phyloP scores from a whole-genome alignment of 108 stramenopile genomes.

The Nannochloropsis gaditana region DNA sequence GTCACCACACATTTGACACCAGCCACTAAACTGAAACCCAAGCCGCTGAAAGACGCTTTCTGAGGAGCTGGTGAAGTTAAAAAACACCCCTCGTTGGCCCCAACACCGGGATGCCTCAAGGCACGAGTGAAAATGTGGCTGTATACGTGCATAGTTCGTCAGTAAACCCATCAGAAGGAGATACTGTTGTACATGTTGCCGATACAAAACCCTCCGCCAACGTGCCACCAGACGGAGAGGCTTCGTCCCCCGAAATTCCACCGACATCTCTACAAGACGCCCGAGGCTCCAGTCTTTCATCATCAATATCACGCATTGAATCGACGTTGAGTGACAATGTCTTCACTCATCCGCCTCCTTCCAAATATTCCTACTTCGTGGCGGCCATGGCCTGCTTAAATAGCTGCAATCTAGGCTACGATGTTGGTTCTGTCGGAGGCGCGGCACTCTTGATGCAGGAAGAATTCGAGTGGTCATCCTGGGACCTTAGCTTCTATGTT shows the following conservation, averaged over 20 bases:
- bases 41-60: no score
- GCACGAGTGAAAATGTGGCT: neutral
- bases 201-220: neutral
- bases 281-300: neutral
- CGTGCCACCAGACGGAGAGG: neutral
- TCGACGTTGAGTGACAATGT: neutral
- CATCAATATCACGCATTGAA: neutral
- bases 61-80: no score
- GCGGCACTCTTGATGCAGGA: conserved; percentile 13
- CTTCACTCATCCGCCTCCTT: neutral
- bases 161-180: neutral
- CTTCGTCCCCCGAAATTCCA: no score
- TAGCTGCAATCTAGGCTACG: conserved; percentile 29
- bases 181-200: neutral
- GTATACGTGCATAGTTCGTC: neutral
- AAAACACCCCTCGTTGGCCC: no score
- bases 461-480: neutral
- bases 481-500: neutral
- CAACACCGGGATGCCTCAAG: neutral
- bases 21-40: no score
- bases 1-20: no score
- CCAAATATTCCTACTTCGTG: neutral
- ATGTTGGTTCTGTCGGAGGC: conserved; percentile 24
- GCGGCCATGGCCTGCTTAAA: conserved; percentile 31
- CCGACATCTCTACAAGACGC: no score